These are phyloP conservation scores for Russula vinacea DNA, from an alignment of 768 basidiomycete species.

Conservation along the genomic window DNA sequence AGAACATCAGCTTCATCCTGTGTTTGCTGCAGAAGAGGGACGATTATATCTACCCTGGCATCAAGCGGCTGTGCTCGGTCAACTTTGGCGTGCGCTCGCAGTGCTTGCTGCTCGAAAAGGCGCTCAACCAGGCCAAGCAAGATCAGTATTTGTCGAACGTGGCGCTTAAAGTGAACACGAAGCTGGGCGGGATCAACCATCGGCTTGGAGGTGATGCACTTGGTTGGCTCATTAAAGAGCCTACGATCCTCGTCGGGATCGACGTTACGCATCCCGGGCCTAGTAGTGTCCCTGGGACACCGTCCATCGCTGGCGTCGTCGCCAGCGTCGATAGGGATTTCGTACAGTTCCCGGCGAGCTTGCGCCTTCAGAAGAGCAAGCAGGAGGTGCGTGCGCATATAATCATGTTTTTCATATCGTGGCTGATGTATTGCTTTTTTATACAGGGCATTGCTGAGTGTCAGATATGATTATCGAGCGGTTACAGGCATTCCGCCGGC, in stretches of 20 bases:
- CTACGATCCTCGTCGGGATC: conserved; percentile 82
- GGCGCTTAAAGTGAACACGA: conserved; percentile 77
- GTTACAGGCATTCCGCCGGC: conserved; percentile 52
- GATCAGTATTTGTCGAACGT: conserved; percentile 83
- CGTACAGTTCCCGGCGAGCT: conserved; percentile 73
- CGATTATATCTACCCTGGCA: conserved; percentile 74
- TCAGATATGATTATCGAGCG: conserved; percentile 68
- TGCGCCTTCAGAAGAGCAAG: conserved; percentile 61
- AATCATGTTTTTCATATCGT: no score
- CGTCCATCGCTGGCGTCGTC: conserved; percentile 81
- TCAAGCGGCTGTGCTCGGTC: conserved; percentile 75
- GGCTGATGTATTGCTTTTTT: not conserved
- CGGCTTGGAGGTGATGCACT: conserved; percentile 52
- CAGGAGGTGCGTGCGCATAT: conserved; percentile 36
- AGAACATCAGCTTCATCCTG: conserved; percentile 61
- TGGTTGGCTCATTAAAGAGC: conserved; percentile 60
- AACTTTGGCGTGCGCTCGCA: conserved; percentile 71
- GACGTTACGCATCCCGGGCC: conserved; percentile 82
- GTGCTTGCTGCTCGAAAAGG: conserved; percentile 67
- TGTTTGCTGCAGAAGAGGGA: conserved; percentile 67
- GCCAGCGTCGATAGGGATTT: conserved; percentile 68
- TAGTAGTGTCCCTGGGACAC: conserved; percentile 62
- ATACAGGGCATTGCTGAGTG: conserved; percentile 68
- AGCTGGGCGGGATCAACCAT: conserved; percentile 81
- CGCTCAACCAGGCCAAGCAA: conserved; percentile 53